Percentiles rank a stretch among this genome's conserved stretches.
Evolutionary conservation across 495 filamentous ascomycete genomes (phyloP).

Genomic region (Hypomontagnella monticulosa): DNA sequence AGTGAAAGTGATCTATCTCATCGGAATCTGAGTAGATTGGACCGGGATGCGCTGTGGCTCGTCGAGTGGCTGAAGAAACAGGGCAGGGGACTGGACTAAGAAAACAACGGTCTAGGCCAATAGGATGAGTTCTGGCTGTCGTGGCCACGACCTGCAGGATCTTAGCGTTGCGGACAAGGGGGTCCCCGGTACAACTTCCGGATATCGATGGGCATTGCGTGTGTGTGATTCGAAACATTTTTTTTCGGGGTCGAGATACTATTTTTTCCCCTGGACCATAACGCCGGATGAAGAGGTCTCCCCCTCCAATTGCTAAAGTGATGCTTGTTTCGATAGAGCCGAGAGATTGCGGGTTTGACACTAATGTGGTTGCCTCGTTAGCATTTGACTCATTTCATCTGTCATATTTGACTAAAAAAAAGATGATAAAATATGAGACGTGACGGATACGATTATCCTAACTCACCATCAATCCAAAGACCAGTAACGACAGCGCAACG

Average conservation of each 20-base stretch:
- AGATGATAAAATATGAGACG: constrained; percentile 37
- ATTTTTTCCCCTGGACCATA: constrained; percentile 33
- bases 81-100: constrained; percentile 15
- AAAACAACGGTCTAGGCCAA: constrained; percentile 30
- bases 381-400: constrained; percentile 22
- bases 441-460: constrained; percentile 29
- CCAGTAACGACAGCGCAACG: constrained; percentile 24
- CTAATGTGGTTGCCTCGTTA: constrained; percentile 28
- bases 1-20: constrained; percentile 40
- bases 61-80: constrained; percentile 35
- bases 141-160: constrained; percentile 37
- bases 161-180: constrained; percentile 37
- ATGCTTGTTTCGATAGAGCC: constrained; percentile 22
- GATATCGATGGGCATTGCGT: constrained; percentile 34
- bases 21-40: constrained; percentile 43
- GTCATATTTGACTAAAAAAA: constrained; percentile 21
- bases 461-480: constrained; percentile 25
- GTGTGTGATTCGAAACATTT: constrained; percentile 32
- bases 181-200: constrained; percentile 30
- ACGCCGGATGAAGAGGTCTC: constrained; percentile 32
- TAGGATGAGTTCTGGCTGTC: constrained; percentile 29
- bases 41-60: constrained; percentile 41
- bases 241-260: constrained; percentile 35
- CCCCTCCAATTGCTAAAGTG: constrained; percentile 24
- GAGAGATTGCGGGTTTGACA: constrained; percentile 16